Percentiles rank a stretch among this genome's conserved stretches.
Evolutionary conservation across 2,329 filamentous ascomycete genomes (phyloP).

Genomic region (Cercospora sp.): DNA sequence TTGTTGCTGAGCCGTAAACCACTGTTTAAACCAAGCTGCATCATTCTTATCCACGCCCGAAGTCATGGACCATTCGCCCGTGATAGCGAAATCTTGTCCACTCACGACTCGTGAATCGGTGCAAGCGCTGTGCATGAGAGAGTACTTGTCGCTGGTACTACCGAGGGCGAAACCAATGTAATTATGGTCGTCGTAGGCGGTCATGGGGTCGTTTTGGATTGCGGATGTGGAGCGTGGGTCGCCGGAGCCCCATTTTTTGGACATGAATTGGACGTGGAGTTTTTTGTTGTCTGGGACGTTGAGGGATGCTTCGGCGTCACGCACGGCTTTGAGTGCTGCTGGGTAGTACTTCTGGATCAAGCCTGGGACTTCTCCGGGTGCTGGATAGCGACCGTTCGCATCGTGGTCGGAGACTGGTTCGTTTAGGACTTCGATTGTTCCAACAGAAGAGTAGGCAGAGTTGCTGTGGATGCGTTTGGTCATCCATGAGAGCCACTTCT

Average conservation of each 20-base stretch:
- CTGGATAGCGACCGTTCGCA: constrained; percentile 4
- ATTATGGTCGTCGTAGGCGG: constrained; percentile 19
- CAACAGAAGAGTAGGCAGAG: constrained; percentile 12
- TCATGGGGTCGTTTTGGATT: constrained; percentile 12
- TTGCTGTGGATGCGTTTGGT: constrained; percentile 17
- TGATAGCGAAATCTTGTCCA: constrained; percentile 14
- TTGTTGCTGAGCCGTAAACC: constrained; percentile 18
- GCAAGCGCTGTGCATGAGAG: constrained; percentile 17
- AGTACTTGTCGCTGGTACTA: constrained; percentile 1
- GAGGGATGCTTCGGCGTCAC: constrained; percentile 12
- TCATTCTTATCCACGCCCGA: constrained; percentile 12
- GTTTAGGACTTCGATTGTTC: constrained; percentile 19
- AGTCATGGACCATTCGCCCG: constrained; percentile 18
- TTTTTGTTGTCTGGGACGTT: constrained; percentile 8
- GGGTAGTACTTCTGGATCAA: constrained; percentile 13
- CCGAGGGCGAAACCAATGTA: constrained; percentile 15
- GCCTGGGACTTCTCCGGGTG: constrained; percentile 11
- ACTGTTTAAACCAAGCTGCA: constrained; percentile 5
- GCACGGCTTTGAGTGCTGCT: constrained; percentile 13
- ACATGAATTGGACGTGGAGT: constrained; percentile 20
- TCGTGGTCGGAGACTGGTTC: constrained; percentile 16
- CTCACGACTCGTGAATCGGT: constrained; percentile 8
- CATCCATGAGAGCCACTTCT: constrained; percentile 19
- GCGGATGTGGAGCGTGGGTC: constrained; percentile 10
- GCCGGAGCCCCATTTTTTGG: constrained; percentile 14